These are phyloP conservation scores for Mycena leptocephala DNA, from an alignment of 768 basidiomycete genomes.

Conservation along the genomic window DNA sequence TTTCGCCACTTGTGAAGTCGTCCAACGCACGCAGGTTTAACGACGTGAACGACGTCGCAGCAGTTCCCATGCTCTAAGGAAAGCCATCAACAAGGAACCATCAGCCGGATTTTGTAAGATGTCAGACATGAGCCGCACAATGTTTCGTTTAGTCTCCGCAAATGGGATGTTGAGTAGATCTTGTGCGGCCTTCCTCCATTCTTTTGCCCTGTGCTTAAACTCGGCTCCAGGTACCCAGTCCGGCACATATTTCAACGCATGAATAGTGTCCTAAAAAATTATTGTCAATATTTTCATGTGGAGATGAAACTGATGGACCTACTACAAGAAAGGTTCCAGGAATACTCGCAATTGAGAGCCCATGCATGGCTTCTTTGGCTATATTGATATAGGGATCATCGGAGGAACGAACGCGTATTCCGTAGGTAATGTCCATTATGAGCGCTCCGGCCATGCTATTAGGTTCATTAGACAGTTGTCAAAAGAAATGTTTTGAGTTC, in stretches of 20 bases:
- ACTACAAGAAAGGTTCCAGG: constrained; percentile 51
- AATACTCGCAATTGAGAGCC: constrained; percentile 38
- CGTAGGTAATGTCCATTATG: constrained; percentile 45
- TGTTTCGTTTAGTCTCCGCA: constrained; percentile 46
- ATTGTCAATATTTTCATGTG: not conserved
- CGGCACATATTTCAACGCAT: constrained; percentile 45
- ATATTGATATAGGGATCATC: constrained; percentile 46
- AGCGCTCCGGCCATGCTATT: constrained; percentile 43
- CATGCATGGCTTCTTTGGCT: constrained; percentile 43
- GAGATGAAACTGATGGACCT: constrained; percentile 15
- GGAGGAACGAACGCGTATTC: constrained; percentile 39
- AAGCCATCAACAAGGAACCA: not conserved
- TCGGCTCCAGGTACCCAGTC: constrained; percentile 63
- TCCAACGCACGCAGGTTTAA: not conserved
- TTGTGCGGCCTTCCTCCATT: constrained; percentile 47
- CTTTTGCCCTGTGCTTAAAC: constrained; percentile 57
- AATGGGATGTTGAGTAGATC: constrained; percentile 59
- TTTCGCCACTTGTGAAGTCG: not conserved
- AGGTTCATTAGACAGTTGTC: not conserved
- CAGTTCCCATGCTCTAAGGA: not conserved
- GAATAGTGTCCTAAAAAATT: constrained; percentile 2
- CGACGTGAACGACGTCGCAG: not conserved
- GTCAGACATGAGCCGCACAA: constrained; percentile 43
- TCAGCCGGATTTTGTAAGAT: not conserved
- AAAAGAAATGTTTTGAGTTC: not conserved